Percentiles rank a stretch among this genome's conserved stretches.
Evolutionary conservation across 345 rosid species (phyloP).

Genomic region (Murraya koenigii): DNA sequence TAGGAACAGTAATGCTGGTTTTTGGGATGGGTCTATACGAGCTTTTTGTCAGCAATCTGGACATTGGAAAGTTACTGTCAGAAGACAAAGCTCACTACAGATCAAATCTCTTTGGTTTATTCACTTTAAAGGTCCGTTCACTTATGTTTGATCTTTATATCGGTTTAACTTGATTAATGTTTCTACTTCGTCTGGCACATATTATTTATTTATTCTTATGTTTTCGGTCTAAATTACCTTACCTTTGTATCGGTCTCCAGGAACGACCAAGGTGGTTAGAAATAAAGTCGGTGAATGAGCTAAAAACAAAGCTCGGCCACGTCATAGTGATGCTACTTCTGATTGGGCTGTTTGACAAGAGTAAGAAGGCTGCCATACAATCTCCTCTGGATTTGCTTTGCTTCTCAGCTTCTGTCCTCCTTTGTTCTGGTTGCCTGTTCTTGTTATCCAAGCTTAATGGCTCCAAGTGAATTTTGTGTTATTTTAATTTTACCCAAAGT

Average conservation of each 20-base stretch:
- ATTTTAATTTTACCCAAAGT: neutral
- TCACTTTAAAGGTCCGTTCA: slow-evolving; percentile 58
- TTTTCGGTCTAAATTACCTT: neutral
- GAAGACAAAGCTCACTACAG: slow-evolving; percentile 31
- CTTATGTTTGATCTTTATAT: neutral
- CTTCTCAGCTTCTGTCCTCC: slow-evolving; percentile 71
- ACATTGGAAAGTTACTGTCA: slow-evolving; percentile 44
- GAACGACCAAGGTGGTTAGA: slow-evolving; percentile 87
- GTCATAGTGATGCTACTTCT: slow-evolving; percentile 94
- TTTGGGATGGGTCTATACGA: slow-evolving; percentile 97
- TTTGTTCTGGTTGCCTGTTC: slow-evolving; percentile 77
- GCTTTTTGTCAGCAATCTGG: slow-evolving; percentile 79
- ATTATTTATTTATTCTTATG: neutral
- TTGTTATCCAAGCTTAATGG: slow-evolving; percentile 74
- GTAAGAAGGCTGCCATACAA: slow-evolving; percentile 62
- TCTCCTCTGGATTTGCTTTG: slow-evolving; percentile 77
- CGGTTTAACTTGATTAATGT: neutral
- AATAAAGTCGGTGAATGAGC: slow-evolving; percentile 67
- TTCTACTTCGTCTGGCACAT: neutral
- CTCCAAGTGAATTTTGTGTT: slow-evolving; percentile 21
- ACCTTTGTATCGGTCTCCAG: slow-evolving; percentile 26
- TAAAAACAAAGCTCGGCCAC: slow-evolving; percentile 89
- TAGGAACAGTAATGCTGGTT: slow-evolving; percentile 96
- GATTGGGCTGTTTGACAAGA: slow-evolving; percentile 85
- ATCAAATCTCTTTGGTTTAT: slow-evolving; percentile 75